Evolutionary conservation across 805 yeast genomes (phyloP).

Genomic region (Candida corydali): DNA sequence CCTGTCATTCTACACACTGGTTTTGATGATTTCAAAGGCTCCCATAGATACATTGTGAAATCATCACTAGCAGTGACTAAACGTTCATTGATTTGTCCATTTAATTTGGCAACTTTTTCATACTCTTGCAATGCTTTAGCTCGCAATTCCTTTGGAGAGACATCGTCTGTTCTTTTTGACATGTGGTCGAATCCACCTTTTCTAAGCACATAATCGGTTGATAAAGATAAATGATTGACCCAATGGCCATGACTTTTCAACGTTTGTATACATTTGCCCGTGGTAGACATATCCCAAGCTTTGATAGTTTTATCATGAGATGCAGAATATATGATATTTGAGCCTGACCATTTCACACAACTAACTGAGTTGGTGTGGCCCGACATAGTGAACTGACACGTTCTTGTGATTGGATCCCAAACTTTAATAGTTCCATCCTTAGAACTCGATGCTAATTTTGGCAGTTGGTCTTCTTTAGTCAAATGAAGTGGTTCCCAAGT

Average conservation of each 20-base stretch:
- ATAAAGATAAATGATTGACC: slow-evolving; percentile 91
- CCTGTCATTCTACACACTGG: slow-evolving; percentile 96
- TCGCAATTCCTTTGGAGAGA: slow-evolving; percentile 25
- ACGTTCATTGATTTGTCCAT: slow-evolving; percentile 60
- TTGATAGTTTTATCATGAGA: slow-evolving; percentile 94
- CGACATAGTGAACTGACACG: slow-evolving; percentile 63
- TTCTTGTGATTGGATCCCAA: slow-evolving; percentile 80
- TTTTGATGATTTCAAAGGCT: slow-evolving; percentile 72
- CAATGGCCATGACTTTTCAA: slow-evolving; percentile 93
- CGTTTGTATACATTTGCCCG: slow-evolving; percentile 75
- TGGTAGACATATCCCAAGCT: slow-evolving; percentile 77
- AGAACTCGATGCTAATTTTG: slow-evolving; percentile 79
- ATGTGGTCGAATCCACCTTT: slow-evolving; percentile 84
- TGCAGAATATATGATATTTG: slow-evolving; percentile 75
- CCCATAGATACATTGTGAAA: slow-evolving; percentile 97
- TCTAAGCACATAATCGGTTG: slow-evolving; percentile 85
- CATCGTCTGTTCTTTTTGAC: slow-evolving; percentile 38
- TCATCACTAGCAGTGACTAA: slow-evolving; percentile 95
- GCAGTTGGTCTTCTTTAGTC: slow-evolving; percentile 54
- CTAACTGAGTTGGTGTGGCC: slow-evolving; percentile 90
- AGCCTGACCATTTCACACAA: slow-evolving; percentile 97
- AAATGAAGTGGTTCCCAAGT: slow-evolving; percentile 94
- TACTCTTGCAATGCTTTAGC: slow-evolving; percentile 56
- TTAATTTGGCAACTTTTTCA: slow-evolving; percentile 57
- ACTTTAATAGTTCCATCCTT: slow-evolving; percentile 86